Base-by-base conservation (phyloP, 208 protist species). In the Acanthamoeba royreba region DNA sequence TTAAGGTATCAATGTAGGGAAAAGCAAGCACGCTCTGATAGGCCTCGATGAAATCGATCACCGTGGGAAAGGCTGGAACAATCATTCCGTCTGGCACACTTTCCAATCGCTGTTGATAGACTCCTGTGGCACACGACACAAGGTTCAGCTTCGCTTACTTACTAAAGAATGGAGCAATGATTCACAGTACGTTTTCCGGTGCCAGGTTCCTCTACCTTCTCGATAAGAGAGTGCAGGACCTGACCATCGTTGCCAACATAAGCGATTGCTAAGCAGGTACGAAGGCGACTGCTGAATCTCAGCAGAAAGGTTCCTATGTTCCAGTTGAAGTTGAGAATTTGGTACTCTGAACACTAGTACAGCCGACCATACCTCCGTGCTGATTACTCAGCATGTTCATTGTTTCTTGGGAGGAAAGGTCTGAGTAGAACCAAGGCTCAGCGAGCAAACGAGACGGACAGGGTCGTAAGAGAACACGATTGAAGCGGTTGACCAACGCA, bases 11-110 rank as follows among this genome's bases (percentile, higher is more conserved):
- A 45, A 93, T 81, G 28, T 52, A 93, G 35, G 88, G 88, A n/a
- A 93, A 93, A 22, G 88, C 28, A 8, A 93, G 45, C 43, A 93
- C 88, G 46, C 88, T 93, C 45, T 74, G 69, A n/a, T 93, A 93
- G 69, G 88, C 88, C 66, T 74, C 88, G 19, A 93, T 93, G 22
- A 93, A 81, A 28, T 93, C 88, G n/a, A 17, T 81, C 40, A 81
- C 69, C 35, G 63, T 28, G 19, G 63, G 31, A 43, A 93, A 93
- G 9, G 33, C 58, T 28, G 88, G 88, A 0, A 55, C n/a, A 8
- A 28, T 13, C 4, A 31, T 45, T 25, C 40, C 38, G 7, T 49
- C 88, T 2, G 45, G 63, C 1, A 61, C 52, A 4, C 33, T 31
- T 9, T 93, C 88, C 17, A 93, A 45, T 38, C 45, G 31, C 69